These are phyloP conservation scores for Pseudogymnoascus sp. DNA, from an alignment of 2,329 filamentous ascomycete genomes.

Conservation along the genomic window DNA sequence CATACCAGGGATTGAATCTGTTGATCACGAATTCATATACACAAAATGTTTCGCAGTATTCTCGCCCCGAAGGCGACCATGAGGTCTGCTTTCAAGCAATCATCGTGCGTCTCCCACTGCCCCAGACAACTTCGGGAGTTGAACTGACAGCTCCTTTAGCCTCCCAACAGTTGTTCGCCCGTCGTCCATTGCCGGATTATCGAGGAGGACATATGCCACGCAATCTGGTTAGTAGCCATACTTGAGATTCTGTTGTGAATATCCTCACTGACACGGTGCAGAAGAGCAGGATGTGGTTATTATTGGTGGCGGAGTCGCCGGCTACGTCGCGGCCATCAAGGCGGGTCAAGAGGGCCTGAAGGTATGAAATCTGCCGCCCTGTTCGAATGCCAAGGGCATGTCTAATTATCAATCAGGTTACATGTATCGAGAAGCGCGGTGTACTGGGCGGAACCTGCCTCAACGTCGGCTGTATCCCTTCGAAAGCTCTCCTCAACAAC, in stretches of 20 bases:
- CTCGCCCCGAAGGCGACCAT: conserved; percentile 52
- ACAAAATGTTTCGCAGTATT: conserved; percentile 53
- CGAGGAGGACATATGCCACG: conserved; percentile 53
- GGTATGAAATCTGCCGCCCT: conserved; percentile 42
- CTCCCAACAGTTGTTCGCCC: conserved; percentile 43
- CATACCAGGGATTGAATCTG: not conserved
- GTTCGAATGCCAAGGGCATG: not conserved
- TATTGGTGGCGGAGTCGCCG: conserved; percentile 95
- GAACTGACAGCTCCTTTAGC: conserved; percentile 31
- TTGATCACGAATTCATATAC: conserved; percentile 4
- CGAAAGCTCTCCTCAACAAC: conserved; percentile 99
- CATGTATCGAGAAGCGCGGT: conserved; percentile 98
- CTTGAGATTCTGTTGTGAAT: conserved; percentile 40
- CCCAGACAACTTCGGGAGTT: not conserved
- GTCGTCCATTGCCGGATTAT: conserved; percentile 44
- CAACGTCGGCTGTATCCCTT: conserved; percentile 98
- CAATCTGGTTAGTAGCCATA: conserved; percentile 28
- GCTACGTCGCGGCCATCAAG: conserved; percentile 98
- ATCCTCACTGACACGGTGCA: conserved; percentile 51
- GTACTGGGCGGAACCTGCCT: conserved; percentile 91
- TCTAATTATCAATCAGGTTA: conserved; percentile 52
- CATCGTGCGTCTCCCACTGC: conserved; percentile 38
- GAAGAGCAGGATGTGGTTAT: conserved; percentile 96
- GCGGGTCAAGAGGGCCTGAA: conserved; percentile 95
- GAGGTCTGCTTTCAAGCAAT: conserved; percentile 48